Percentiles rank a stretch among this genome's conserved stretches.
These are phyloP conservation scores for Jackrogersella multiformis DNA, from an alignment of 495 filamentous ascomycete species.

Conservation along the genomic window DNA sequence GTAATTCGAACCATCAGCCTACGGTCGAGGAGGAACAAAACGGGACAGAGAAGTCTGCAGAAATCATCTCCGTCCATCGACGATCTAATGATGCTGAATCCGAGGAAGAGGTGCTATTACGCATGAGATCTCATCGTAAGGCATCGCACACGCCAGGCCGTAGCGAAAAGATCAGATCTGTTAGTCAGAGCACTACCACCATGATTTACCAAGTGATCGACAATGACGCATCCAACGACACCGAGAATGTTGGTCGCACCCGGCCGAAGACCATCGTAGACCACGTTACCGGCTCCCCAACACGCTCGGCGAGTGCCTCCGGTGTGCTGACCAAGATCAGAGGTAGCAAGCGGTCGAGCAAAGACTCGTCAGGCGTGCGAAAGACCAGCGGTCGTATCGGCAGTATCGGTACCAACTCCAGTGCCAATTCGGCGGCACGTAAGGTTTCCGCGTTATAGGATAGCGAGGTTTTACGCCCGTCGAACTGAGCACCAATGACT, in stretches of 20 bases:
- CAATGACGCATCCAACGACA: conserved; percentile 64
- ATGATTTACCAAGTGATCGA: conserved; percentile 63
- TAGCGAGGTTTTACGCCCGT: background rate
- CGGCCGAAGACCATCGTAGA: conserved; percentile 71
- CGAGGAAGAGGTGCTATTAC: conserved; percentile 79
- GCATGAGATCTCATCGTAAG: conserved; percentile 72
- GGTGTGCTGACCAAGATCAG: conserved; percentile 79
- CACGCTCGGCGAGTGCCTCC: conserved; percentile 69
- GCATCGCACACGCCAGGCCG: conserved; percentile 54
- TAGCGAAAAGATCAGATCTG: conserved; percentile 56
- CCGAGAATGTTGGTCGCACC: conserved; percentile 60
- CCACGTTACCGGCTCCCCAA: conserved; percentile 41
- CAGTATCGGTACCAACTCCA: conserved; percentile 65
- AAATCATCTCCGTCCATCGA: conserved; percentile 61
- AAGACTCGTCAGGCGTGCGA: conserved; percentile 72
- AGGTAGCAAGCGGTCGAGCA: conserved; percentile 68
- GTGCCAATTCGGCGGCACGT: conserved; percentile 44
- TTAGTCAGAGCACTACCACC: conserved; percentile 69
- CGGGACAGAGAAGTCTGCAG: conserved; percentile 47
- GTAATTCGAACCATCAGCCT: conserved; percentile 48
- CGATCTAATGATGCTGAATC: conserved; percentile 69
- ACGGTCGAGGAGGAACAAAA: conserved; percentile 57
- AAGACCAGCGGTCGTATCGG: conserved; percentile 96
- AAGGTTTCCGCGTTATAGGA: conserved; percentile 55
- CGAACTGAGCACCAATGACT: conserved; percentile 16